Evolutionary conservation across 2,329 filamentous ascomycete species (phyloP).

Genomic region (Colletotrichum phormii): DNA sequence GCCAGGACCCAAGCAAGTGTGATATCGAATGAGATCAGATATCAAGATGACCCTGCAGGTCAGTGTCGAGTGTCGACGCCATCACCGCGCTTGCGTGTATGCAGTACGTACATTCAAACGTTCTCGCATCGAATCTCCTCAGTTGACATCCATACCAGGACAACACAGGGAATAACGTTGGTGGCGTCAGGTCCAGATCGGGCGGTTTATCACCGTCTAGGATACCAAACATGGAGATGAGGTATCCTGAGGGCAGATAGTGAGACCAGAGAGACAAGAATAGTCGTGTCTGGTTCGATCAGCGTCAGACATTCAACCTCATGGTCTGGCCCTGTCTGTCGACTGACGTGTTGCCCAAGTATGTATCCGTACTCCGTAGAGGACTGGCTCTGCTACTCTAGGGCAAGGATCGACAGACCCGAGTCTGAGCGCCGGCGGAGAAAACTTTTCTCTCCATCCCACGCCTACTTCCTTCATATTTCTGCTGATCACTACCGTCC

Average conservation of each 20-base stretch:
- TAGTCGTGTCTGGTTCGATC: background rate
- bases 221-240: background rate
- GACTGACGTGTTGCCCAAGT: conserved; percentile 3
- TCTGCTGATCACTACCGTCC: conserved; percentile 22
- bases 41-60: conserved; percentile 15
- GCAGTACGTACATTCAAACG: background rate
- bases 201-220: background rate
- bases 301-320: background rate
- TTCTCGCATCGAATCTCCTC: background rate
- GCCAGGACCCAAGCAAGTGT: background rate
- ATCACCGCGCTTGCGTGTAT: background rate
- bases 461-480: background rate
- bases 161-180: background rate
- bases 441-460: background rate
- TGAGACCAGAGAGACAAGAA: background rate
- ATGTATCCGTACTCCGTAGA: background rate
- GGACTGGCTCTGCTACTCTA: background rate
- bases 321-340: background rate
- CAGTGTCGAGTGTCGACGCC: background rate
- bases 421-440: conserved; percentile 18
- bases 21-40: conserved; percentile 4
- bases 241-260: background rate
- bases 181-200: background rate
- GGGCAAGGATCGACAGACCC: conserved; percentile 8
- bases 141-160: background rate